Evolutionary conservation across 2,329 filamentous ascomycete species (phyloP).

Genomic region (Zasmidium angulare): DNA sequence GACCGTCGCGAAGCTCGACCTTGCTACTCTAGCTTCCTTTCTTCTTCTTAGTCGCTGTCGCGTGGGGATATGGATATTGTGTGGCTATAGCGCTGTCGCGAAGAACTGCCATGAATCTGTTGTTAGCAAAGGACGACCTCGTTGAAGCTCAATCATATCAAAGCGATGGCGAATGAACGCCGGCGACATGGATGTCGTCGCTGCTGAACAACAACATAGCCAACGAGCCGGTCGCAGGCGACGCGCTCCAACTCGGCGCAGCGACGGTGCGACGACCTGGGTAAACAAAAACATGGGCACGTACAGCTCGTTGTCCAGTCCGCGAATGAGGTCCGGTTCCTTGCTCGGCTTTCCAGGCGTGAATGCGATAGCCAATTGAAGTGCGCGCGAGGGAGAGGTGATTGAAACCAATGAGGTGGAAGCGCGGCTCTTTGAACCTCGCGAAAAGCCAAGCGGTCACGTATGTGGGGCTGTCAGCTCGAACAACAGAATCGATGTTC

Average conservation of each 20-base stretch:
- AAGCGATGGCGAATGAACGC: not conserved
- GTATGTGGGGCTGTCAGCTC: too few species aligned
- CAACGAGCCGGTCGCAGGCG: not conserved
- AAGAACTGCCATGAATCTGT: not conserved
- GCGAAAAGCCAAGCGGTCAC: not conserved
- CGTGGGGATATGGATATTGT: not conserved
- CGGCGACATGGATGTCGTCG: not conserved
- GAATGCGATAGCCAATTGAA: too few species aligned
- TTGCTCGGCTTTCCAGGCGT: not conserved
- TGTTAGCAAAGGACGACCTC: not conserved
- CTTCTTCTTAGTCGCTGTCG: not conserved
- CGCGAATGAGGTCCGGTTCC: slow-evolving; percentile 3
- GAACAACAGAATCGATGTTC: too few species aligned
- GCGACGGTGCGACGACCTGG: slow-evolving; percentile 12
- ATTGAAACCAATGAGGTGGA: not conserved
- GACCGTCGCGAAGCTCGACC: not conserved
- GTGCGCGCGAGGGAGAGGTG: too few species aligned
- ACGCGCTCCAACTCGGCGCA: slow-evolving; percentile 3
- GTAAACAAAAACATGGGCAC: slow-evolving; percentile 3
- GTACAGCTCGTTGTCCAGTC: not conserved
- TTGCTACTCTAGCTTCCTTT: not conserved
- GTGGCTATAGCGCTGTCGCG: not conserved
- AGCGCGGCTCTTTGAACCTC: not conserved
- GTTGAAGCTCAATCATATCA: not conserved
- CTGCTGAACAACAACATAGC: too few species aligned